phyloP scores from a whole-genome alignment of 768 basidiomycete genomes.

The Daedalea quercina region DNA sequence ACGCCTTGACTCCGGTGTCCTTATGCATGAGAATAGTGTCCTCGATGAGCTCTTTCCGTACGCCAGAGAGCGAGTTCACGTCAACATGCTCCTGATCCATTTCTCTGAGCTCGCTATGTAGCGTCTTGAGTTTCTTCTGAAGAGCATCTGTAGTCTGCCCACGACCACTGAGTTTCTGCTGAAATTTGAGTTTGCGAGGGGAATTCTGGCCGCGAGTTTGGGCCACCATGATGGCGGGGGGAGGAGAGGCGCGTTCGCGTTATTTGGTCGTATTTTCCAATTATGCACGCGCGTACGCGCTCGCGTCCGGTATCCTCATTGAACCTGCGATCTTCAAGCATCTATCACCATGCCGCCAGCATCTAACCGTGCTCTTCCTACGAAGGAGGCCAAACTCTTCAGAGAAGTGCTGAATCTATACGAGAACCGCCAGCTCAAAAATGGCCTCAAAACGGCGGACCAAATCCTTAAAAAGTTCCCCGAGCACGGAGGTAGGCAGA shows the following conservation, averaged over 20 bases:
- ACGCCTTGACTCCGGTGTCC: conserved; percentile 94
- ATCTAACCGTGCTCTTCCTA: conserved; percentile 54
- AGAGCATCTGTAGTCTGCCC: conserved; percentile 74
- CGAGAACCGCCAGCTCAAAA: conserved; percentile 84
- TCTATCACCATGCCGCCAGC: conserved; percentile 18
- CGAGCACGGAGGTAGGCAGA: conserved; percentile 85
- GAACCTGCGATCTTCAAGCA: neutral
- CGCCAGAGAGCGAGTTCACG: conserved; percentile 55
- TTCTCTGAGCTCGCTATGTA: conserved; percentile 71
- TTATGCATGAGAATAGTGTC: conserved; percentile 85
- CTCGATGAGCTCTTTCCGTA: conserved; percentile 75
- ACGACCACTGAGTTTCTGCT: conserved; percentile 75
- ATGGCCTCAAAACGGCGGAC: conserved; percentile 86
- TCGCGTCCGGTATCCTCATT: neutral
- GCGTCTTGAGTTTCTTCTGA: conserved; percentile 76
- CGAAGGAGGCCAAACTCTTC: conserved; percentile 83
- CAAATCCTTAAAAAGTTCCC: conserved; percentile 93
- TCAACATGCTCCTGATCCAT: conserved; percentile 89
- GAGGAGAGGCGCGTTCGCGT: conserved; percentile 14
- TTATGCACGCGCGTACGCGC: neutral
- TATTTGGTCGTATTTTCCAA: conserved; percentile 10
- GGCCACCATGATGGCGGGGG: conserved; percentile 50
- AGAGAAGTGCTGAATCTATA: conserved; percentile 82
- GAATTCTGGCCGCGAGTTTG: conserved; percentile 57
- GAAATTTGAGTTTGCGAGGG: conserved; percentile 64